A percentile compares a stretch with the other conserved stretches of the same genome.
Evolutionary conservation across 2,329 filamentous ascomycete genomes (phyloP).

Genomic region (Ophiostoma montium): DNA sequence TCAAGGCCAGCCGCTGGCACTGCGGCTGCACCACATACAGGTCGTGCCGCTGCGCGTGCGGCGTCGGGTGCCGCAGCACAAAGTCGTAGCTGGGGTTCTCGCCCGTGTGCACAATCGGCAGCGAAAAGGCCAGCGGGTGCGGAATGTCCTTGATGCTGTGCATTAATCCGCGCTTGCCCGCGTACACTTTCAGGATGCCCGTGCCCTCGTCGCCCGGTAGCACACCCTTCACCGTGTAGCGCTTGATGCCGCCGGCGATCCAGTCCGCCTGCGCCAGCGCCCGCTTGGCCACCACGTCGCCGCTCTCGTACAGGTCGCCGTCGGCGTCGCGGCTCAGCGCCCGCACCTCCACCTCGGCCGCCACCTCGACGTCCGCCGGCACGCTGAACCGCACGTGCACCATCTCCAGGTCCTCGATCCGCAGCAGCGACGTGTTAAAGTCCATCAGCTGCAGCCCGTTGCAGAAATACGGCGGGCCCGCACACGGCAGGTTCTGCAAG

Average conservation of each 20-base stretch:
- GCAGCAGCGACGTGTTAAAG: slow-evolving; percentile 76
- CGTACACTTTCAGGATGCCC: slow-evolving; percentile 79
- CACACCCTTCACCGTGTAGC: slow-evolving; percentile 85
- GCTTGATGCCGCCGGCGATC: slow-evolving; percentile 61
- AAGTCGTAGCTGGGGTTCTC: slow-evolving; percentile 94
- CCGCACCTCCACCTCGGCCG: slow-evolving; percentile 81
- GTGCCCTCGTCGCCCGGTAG: slow-evolving; percentile 85
- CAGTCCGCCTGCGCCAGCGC: slow-evolving; percentile 87
- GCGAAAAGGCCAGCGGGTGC: slow-evolving; percentile 72
- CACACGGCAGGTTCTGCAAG: slow-evolving; percentile 71
- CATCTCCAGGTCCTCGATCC: slow-evolving; percentile 86
- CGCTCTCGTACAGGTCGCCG: slow-evolving; percentile 86
- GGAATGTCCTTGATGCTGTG: slow-evolving; percentile 95
- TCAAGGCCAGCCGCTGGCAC: slow-evolving; percentile 72
- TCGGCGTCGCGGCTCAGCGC: slow-evolving; percentile 70
- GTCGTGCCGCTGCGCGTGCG: slow-evolving; percentile 93
- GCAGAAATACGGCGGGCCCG: slow-evolving; percentile 79
- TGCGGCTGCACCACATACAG: slow-evolving; percentile 95
- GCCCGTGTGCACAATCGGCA: slow-evolving; percentile 83
- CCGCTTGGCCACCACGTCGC: slow-evolving; percentile 71
- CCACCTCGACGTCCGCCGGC: slow-evolving; percentile 77
- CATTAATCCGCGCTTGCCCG: slow-evolving; percentile 89
- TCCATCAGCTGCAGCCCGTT: slow-evolving; percentile 67
- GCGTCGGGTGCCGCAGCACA: slow-evolving; percentile 81
- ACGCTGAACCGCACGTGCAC: slow-evolving; percentile 80